Evolutionary conservation across 2,329 filamentous ascomycete species (phyloP).

Genomic region (Aspergillus pseudoglaucus): DNA sequence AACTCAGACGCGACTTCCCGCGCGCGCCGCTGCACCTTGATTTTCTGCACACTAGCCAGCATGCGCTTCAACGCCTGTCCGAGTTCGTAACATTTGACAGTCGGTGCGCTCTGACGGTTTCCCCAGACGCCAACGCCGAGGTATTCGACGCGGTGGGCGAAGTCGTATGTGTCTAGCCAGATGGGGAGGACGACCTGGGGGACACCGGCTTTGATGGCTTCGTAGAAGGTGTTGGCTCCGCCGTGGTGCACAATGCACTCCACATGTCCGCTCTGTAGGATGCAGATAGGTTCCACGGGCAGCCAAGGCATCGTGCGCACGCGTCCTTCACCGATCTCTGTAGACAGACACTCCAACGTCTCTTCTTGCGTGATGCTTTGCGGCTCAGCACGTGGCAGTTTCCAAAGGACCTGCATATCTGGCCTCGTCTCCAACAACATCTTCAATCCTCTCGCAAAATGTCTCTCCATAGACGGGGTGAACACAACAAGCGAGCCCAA

Average conservation of each 20-base stretch:
- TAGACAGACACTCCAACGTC: slow-evolving; percentile 15
- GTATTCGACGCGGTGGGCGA: slow-evolving; percentile 38
- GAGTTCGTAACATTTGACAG: slow-evolving; percentile 20
- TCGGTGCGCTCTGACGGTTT: slow-evolving; percentile 29
- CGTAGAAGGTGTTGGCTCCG: slow-evolving; percentile 44
- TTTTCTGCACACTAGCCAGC: slow-evolving; percentile 4
- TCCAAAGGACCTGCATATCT: slow-evolving; percentile 30
- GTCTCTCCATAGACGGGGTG: slow-evolving; percentile 21
- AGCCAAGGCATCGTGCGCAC: slow-evolving; percentile 40
- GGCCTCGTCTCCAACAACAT: slow-evolving; percentile 25
- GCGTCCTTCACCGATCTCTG: slow-evolving; percentile 19
- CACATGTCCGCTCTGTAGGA: slow-evolving; percentile 33
- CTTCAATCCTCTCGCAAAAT: slow-evolving; percentile 34
- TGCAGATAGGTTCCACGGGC: slow-evolving; percentile 27
- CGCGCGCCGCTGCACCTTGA: slow-evolving; percentile 6
- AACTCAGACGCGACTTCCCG: slow-evolving; percentile 6
- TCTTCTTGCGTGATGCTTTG: not conserved
- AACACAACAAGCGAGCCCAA: slow-evolving; percentile 34
- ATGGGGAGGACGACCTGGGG: slow-evolving; percentile 43
- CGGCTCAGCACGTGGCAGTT: slow-evolving; percentile 11
- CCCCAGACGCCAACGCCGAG: slow-evolving; percentile 39
- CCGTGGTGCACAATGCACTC: slow-evolving; percentile 42
- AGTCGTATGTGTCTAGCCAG: slow-evolving; percentile 45
- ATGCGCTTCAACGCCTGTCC: slow-evolving; percentile 17
- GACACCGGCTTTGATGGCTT: slow-evolving; percentile 41